Conservation (phyloP, 345 rosid genomes). For the Erodium maritimum region DNA sequence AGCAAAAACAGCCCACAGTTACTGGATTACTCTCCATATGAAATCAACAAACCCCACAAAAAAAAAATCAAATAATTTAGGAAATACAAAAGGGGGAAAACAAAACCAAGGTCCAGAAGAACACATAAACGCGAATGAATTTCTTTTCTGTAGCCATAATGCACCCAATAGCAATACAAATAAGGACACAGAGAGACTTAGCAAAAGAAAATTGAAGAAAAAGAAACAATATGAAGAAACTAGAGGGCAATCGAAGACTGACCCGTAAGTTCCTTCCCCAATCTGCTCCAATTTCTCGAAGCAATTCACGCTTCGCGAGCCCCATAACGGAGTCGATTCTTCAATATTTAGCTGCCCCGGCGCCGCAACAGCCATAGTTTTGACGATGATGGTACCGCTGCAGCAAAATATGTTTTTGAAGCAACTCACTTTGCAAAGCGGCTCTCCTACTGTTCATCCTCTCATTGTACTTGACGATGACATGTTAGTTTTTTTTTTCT, state of each 20-base stretch:
- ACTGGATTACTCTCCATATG: neutral
- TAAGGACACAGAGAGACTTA: too few relatives aligned
- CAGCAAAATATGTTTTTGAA: neutral
- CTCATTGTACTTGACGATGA: neutral
- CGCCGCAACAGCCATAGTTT: constrained; percentile 42
- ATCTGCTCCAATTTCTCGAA: constrained; percentile 78
- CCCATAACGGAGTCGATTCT: constrained; percentile 52
- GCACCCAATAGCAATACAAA: neutral
- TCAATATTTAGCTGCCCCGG: constrained; percentile 47
- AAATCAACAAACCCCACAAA: neutral
- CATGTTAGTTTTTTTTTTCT: neutral
- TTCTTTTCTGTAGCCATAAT: neutral
- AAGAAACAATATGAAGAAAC: neutral
- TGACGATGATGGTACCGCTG: too few relatives aligned
- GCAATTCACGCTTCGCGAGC: constrained; percentile 71
- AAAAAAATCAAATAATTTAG: neutral
- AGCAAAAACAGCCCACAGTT: neutral
- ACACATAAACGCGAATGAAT: too few relatives aligned
- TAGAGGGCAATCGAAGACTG: neutral
- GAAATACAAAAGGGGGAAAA: neutral
- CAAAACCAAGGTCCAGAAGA: too few relatives aligned
- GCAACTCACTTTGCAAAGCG: neutral
- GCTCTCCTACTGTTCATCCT: neutral
- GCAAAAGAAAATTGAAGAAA: neutral
- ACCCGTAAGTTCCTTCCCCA: constrained; percentile 91